Evolutionary conservation across 2,329 filamentous ascomycete genomes (phyloP).

Genomic region (Arthrinium puccinioides): DNA sequence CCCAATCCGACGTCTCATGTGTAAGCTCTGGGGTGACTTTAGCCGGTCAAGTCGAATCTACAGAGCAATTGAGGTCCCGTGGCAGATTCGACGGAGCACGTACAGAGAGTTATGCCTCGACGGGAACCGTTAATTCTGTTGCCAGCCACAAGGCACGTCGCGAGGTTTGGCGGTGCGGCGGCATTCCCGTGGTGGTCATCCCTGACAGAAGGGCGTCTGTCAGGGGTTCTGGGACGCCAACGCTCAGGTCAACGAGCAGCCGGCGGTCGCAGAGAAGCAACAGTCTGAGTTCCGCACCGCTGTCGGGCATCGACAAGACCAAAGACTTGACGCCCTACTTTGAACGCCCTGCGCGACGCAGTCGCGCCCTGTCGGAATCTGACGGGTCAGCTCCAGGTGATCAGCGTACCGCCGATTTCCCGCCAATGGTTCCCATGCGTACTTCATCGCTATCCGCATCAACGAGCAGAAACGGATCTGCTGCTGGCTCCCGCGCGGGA

Average conservation of each 20-base stretch:
- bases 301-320: conserved; percentile 31
- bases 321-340: conserved; percentile 36
- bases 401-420: conserved; percentile 52
- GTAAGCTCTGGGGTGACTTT: conserved; percentile 36
- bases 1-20: conserved; percentile 32
- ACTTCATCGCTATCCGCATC: conserved; percentile 57
- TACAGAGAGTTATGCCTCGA: conserved; percentile 43
- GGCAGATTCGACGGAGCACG: conserved; percentile 21
- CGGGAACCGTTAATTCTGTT: conserved; percentile 38
- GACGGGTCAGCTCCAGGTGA: conserved; percentile 36
- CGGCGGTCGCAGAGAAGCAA: conserved; percentile 44
- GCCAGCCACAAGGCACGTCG: conserved; percentile 49
- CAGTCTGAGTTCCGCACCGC: conserved; percentile 41
- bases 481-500: conserved; percentile 15
- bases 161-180: conserved; percentile 51
- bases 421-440: conserved; percentile 48
- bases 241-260: conserved; percentile 55
- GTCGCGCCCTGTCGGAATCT: conserved; percentile 38
- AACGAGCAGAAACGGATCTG: conserved; percentile 45
- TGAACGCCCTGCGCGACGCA: conserved; percentile 32
- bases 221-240: conserved; percentile 42
- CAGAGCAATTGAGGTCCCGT: conserved; percentile 20
- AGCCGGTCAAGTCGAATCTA: conserved; percentile 21
- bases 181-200: conserved; percentile 55
- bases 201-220: conserved; percentile 50